Percentiles rank a stretch among this genome's conserved stretches.
phyloP scores from a whole-genome alignment of 2,329 filamentous ascomycete genomes.

The Penicillium rolfsii region DNA sequence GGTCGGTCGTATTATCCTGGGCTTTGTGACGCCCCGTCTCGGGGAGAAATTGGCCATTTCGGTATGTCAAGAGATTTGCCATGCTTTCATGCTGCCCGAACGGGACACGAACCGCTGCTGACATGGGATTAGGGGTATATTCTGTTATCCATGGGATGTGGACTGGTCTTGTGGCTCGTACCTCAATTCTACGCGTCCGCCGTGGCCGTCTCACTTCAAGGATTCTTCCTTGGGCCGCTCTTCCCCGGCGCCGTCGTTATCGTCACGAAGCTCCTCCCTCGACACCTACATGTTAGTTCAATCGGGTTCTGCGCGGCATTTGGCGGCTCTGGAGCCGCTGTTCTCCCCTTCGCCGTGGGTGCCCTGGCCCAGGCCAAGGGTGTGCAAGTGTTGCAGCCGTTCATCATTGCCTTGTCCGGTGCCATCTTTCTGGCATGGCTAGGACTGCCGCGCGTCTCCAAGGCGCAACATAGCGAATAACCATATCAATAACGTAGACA shows the following conservation, averaged over 20 bases:
- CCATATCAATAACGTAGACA: neutral
- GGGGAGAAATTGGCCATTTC: constrained; percentile 71
- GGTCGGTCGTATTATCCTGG: constrained; percentile 70
- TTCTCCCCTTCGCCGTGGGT: constrained; percentile 51
- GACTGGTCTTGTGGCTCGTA: constrained; percentile 80
- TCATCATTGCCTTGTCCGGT: constrained; percentile 59
- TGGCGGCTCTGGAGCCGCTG: constrained; percentile 68
- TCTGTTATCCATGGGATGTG: constrained; percentile 62
- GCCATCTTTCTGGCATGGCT: constrained; percentile 57
- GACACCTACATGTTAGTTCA: constrained; percentile 73
- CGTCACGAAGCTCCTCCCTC: constrained; percentile 73
- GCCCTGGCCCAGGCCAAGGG: constrained; percentile 58
- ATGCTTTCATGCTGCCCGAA: neutral
- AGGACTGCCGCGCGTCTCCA: constrained; percentile 34
- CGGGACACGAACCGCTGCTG: neutral
- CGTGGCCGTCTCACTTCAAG: constrained; percentile 70
- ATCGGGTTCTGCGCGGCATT: constrained; percentile 81
- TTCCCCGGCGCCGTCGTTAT: constrained; percentile 76
- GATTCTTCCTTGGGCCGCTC: constrained; percentile 78
- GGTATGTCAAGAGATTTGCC: constrained; percentile 22
- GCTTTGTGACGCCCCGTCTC: constrained; percentile 69
- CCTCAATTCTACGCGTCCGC: constrained; percentile 75
- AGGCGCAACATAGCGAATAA: constrained; percentile 18
- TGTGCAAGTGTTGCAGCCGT: constrained; percentile 63
- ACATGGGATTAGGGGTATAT: constrained; percentile 58